Percentiles rank a stretch among this genome's conserved stretches.
phyloP scores from a whole-genome alignment of 495 filamentous ascomycete genomes.

The Trichoderma reesei region DNA sequence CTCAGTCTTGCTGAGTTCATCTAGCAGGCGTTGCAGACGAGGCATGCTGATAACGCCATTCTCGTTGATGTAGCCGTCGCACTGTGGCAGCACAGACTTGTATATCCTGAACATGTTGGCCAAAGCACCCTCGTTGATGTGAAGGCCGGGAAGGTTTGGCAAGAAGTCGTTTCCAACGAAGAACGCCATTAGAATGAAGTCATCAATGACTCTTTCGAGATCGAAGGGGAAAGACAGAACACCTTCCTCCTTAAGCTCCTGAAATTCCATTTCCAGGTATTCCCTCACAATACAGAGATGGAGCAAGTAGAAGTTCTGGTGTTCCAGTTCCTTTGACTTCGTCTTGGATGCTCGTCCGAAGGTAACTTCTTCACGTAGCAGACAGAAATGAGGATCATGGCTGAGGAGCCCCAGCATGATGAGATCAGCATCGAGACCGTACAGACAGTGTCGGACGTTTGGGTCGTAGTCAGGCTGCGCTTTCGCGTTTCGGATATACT shows the following conservation, averaged over 20 bases:
- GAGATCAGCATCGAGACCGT: constrained; percentile 93
- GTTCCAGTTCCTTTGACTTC: constrained; percentile 91
- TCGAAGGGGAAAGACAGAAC: constrained; percentile 72
- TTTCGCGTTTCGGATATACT: constrained; percentile 95
- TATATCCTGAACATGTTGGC: constrained; percentile 96
- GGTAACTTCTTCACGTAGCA: constrained; percentile 94
- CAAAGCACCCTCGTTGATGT: constrained; percentile 97
- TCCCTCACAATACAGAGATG: constrained; percentile 96
- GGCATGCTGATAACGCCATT: constrained; percentile 80
- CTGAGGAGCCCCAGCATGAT: constrained; percentile 97
- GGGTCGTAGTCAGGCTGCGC: constrained; percentile 86
- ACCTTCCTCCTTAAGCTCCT: constrained; percentile 75
- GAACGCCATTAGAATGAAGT: constrained; percentile 99
- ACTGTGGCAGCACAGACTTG: constrained; percentile 77
- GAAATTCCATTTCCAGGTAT: constrained; percentile 94
- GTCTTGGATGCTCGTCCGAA: constrained; percentile 79
- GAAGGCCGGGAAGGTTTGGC: constrained; percentile 88
- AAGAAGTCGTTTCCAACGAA: constrained; percentile 99
- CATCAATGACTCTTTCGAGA: constrained; percentile 94
- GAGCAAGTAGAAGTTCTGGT: constrained; percentile 97
- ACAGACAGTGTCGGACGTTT: constrained; percentile 95
- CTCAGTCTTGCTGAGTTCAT: constrained; percentile 73
- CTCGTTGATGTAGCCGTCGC: constrained; percentile 95
- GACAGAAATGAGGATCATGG: constrained; percentile 96
- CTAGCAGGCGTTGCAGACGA: constrained; percentile 66